phyloP scores from a whole-genome alignment of 345 rosid genomes.

The Brassica nigra region DNA sequence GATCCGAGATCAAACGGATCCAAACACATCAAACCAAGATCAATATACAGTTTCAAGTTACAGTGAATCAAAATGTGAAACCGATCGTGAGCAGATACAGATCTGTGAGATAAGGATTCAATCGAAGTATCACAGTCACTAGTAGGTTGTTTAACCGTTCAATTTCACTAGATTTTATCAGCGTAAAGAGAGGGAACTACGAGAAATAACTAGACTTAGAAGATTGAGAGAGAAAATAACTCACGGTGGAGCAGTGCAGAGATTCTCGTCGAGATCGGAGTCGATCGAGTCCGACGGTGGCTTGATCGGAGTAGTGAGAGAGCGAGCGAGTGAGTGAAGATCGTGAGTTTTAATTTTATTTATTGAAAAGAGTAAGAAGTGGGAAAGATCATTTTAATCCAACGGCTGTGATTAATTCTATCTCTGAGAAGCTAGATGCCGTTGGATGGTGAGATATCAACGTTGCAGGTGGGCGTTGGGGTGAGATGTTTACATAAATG shows the following conservation, averaged over 20 bases:
- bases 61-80: not conserved
- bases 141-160: not conserved
- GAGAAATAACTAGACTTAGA: not conserved
- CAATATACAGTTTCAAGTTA: not conserved
- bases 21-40: too few relatives aligned
- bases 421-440: slow-evolving; percentile 20
- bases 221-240: not conserved
- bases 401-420: slow-evolving; percentile 23
- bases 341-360: not conserved
- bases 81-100: slow-evolving; percentile 17
- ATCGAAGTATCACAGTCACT: slow-evolving; percentile 13
- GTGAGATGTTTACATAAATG: slow-evolving; percentile 8
- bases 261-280: not conserved
- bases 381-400: slow-evolving; percentile 20
- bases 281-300: slow-evolving; percentile 5
- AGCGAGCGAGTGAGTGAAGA: slow-evolving; percentile 24
- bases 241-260: slow-evolving; percentile 1
- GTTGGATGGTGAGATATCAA: slow-evolving; percentile 36
- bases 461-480: slow-evolving; percentile 20
- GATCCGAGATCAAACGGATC: too few relatives aligned
- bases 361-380: slow-evolving; percentile 23
- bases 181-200: not conserved
- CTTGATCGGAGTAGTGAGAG: slow-evolving; percentile 7
- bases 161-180: not conserved
- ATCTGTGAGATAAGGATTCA: not conserved